Base-by-base conservation (phyloP, 1,139 yeast species). In the Meyerozyma carpophila region DNA sequence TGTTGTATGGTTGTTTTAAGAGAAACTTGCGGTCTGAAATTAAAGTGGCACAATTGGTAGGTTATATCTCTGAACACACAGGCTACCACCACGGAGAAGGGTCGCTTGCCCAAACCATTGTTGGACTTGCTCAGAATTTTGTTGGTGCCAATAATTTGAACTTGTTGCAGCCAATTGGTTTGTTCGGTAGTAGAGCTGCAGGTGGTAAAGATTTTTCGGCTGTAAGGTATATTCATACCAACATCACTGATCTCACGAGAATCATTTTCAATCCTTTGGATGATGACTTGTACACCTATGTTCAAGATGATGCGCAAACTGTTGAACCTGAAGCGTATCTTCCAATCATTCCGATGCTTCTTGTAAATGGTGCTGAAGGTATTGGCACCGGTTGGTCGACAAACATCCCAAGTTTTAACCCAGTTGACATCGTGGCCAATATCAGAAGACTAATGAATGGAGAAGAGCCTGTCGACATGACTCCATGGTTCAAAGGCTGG, bases 181-280 rank as follows among this genome's bases (percentile, higher is more conserved):
- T 91, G 26, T 94, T 94, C 62, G 99, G 99, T 76, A 84, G 97
- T 2, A 81, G 99, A 67, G 93, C 95, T 37, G 78, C 90, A 31
- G 98, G 99, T 65, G 99, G 99, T 70, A 94, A 94, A 62, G 98
- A 94, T 72, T 94, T 90, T 24, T 88, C 98, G n/a, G 97, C 98
- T 38, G 85, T 97, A 47, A 91, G 99, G 79, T 94, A 94, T 71
- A 91, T 94, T 64, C 88, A 80, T 62, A 94, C 99, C 0, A 93
- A 88, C 57, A 68, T 93, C 53, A 81, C 79, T 48, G 81, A 84
- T 27, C 73, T 94, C 39, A 86, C 98, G 0, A 73, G 85, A 50
- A 80, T 73, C 43, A 77, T 91, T 7, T 90, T 91, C 64, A 83
- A 86, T 54, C 81, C 88, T 1, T 74, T 82, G 43, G 99, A 94